A percentile compares a stretch with the other conserved stretches of the same genome.
These are phyloP conservation scores for Nepenthes alata DNA, from an alignment of 179 eudicot genomes.

Conservation along the genomic window DNA sequence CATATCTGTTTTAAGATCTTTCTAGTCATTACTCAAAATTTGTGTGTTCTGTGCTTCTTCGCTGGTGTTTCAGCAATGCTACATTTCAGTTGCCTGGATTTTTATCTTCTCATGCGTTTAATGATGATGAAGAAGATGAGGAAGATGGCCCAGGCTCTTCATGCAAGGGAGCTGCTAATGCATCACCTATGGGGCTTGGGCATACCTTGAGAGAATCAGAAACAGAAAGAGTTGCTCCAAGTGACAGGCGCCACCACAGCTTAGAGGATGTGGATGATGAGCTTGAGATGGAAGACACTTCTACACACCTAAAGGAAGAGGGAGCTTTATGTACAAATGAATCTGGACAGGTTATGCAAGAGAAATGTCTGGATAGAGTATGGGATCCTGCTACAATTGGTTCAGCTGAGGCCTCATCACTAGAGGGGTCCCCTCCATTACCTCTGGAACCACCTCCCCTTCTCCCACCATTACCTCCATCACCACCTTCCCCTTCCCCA, in stretches of 20 bases:
- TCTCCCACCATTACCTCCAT: constrained; percentile 78
- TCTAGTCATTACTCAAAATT: background rate
- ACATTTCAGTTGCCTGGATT: constrained; percentile 85
- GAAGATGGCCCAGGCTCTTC: constrained; percentile 30
- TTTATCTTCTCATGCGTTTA: constrained; percentile 49
- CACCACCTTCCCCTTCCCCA: constrained; percentile 56
- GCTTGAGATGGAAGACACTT: constrained; percentile 98
- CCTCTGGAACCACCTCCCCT: constrained; percentile 80
- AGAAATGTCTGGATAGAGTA: constrained; percentile 18
- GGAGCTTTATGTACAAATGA: constrained; percentile 15
- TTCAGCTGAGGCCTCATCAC: constrained; percentile 24
- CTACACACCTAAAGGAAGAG: constrained; percentile 58
- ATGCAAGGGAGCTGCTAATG: constrained; percentile 24
- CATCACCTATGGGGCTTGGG: constrained; percentile 29
- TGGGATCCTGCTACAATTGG: constrained; percentile 18
- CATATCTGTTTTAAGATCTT: background rate
- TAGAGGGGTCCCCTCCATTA: constrained; percentile 70
- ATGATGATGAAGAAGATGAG: constrained; percentile 65
- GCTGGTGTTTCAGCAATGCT: constrained; percentile 59
- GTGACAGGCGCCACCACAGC: constrained; percentile 68
- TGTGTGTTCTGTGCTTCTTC: constrained; percentile 1
- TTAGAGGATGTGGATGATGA: constrained; percentile 99
- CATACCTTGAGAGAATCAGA: constrained; percentile 27
- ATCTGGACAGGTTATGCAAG: constrained; percentile 17
- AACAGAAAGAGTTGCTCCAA: constrained; percentile 36